Conservation (phyloP, 1,139 yeast genomes). For the Nadsonia starkeyi-henricii region DNA sequence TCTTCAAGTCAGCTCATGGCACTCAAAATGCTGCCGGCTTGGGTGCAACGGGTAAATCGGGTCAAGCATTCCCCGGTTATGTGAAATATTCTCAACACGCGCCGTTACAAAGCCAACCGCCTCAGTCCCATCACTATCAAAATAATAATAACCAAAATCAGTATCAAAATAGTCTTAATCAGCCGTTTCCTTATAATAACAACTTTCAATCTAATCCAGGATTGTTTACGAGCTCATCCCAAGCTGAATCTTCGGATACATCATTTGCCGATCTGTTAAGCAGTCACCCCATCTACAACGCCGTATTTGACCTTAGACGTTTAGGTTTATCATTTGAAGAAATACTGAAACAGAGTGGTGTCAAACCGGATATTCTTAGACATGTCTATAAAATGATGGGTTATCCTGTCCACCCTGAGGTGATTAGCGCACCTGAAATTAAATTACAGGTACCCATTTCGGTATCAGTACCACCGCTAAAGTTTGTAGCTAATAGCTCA, state of each 20-base stretch:
- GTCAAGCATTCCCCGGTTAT: too few relatives aligned
- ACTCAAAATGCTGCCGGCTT: too few relatives aligned
- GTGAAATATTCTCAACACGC: too few relatives aligned
- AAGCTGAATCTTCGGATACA: background rate
- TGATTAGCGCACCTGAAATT: background rate
- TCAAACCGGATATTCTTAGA: constrained; percentile 11
- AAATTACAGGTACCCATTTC: background rate
- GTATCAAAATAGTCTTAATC: too few relatives aligned
- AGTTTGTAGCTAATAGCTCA: background rate
- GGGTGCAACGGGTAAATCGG: too few relatives aligned
- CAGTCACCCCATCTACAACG: constrained; percentile 8
- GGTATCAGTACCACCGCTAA: background rate
- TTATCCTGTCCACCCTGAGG: background rate
- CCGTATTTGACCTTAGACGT: constrained; percentile 15
- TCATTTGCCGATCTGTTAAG: background rate
- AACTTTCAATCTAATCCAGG: too few relatives aligned
- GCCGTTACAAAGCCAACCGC: too few relatives aligned
- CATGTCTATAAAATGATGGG: constrained; percentile 12
- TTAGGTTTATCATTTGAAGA: constrained; percentile 20
- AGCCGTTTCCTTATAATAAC: too few relatives aligned
- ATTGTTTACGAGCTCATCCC: too few relatives aligned
- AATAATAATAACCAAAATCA: too few relatives aligned
- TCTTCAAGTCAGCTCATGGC: background rate
- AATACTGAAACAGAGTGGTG: constrained; percentile 14
- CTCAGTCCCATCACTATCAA: too few relatives aligned